Conservation (phyloP, 2,329 filamentous ascomycete species). For the Aspergillus ochraceus region DNA sequence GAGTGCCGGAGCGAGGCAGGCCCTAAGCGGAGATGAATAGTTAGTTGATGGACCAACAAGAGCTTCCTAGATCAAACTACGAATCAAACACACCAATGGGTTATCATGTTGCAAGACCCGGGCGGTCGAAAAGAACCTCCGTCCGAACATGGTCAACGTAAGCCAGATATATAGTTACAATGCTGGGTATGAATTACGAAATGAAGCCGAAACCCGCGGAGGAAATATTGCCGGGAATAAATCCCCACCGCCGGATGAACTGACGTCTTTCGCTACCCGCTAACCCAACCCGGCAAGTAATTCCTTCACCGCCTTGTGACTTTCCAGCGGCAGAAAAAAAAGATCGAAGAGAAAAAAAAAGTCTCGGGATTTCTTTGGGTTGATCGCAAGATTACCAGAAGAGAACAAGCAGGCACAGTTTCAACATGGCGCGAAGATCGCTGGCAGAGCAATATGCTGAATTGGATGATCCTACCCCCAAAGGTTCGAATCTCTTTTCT, state of each 20-base stretch:
- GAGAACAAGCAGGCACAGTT: background rate
- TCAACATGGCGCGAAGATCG: constrained; percentile 50
- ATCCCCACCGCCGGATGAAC: constrained; percentile 19
- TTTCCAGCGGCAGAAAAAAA: constrained; percentile 25
- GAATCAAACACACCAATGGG: constrained; percentile 65
- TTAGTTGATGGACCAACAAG: background rate
- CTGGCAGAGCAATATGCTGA: constrained; percentile 63
- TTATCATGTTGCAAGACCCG: constrained; percentile 73
- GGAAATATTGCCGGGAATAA: constrained; percentile 22
- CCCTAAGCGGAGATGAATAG: constrained; percentile 56
- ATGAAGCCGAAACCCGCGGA: background rate
- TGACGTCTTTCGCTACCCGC: background rate
- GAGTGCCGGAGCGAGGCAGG: constrained; percentile 72
- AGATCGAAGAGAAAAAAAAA: constrained; percentile 18
- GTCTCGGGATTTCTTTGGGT: background rate
- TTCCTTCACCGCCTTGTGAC: constrained; percentile 17
- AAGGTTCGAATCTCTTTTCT: constrained; percentile 51
- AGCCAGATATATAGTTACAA: too few relatives aligned
- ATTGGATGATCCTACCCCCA: constrained; percentile 60
- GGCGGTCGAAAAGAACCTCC: constrained; percentile 57
- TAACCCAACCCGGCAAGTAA: background rate
- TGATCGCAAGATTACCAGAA: constrained; percentile 4
- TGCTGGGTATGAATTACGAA: background rate
- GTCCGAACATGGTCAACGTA: constrained; percentile 20
- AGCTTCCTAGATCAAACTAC: background rate